Conservation (phyloP, 2,329 filamentous ascomycete genomes). For the Exophiala spinifera region DNA sequence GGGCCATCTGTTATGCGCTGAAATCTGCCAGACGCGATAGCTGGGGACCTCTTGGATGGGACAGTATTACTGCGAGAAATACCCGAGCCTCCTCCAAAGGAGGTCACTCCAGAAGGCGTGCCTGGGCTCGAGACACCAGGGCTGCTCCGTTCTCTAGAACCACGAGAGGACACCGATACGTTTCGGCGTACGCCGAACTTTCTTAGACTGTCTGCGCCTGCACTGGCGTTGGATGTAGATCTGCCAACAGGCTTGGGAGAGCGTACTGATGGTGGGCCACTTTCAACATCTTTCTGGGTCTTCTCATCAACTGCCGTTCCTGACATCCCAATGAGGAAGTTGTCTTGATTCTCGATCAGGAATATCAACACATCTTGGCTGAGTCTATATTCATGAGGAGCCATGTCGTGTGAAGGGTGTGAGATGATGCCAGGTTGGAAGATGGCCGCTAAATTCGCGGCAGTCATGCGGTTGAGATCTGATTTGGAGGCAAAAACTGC, state of each 20-base stretch:
- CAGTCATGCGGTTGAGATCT: constrained; percentile 95
- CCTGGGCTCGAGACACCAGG: constrained; percentile 67
- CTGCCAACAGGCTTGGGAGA: constrained; percentile 62
- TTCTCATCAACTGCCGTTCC: constrained; percentile 95
- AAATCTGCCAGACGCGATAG: constrained; percentile 65
- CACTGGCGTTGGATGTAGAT: constrained; percentile 84
- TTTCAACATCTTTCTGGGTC: constrained; percentile 65
- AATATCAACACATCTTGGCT: constrained; percentile 98
- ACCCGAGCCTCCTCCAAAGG: constrained; percentile 47
- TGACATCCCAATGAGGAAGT: constrained; percentile 97
- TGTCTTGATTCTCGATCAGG: constrained; percentile 95
- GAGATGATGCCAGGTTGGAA: constrained; percentile 96
- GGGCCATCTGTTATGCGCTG: constrained; percentile 40
- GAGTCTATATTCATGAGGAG: constrained; percentile 85
- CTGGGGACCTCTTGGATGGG: constrained; percentile 83
- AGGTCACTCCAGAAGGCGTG: constrained; percentile 49
- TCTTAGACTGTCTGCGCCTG: constrained; percentile 79
- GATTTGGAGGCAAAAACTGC: constrained; percentile 97
- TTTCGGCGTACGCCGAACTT: constrained; percentile 79
- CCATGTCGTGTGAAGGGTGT: constrained; percentile 92
- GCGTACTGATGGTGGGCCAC: constrained; percentile 54
- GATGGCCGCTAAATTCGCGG: constrained; percentile 89
- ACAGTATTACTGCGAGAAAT: constrained; percentile 86
- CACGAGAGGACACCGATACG: constrained; percentile 86
- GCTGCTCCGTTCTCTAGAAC: constrained; percentile 65